phyloP scores from a whole-genome alignment of 352 stramenopile species.

The Phytophthora aleatoria region DNA sequence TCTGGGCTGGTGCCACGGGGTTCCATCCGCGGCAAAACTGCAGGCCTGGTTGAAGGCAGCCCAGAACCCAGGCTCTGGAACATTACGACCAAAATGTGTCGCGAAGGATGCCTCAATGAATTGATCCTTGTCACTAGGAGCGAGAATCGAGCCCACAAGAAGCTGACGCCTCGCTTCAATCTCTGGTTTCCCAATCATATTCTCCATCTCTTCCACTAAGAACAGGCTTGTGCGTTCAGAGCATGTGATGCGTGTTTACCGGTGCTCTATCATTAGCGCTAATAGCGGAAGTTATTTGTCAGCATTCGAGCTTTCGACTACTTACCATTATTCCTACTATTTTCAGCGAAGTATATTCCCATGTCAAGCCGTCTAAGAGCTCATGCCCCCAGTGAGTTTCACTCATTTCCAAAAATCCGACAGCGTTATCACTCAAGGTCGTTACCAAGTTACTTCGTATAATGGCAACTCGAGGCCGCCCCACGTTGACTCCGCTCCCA shows the following conservation, averaged over 20 bases:
- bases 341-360: conserved; percentile 28
- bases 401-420: conserved; percentile 19
- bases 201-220: conserved; percentile 2
- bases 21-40: conserved; percentile 30
- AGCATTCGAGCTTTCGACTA: not conserved
- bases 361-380: conserved; percentile 13
- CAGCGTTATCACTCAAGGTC: conserved; percentile 9
- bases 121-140: conserved; percentile 43
- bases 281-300: conserved; percentile 5
- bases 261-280: conserved; percentile 27
- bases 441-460: not conserved
- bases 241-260: conserved; percentile 2
- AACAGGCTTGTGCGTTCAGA: no score
- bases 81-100: conserved; percentile 43
- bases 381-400: conserved; percentile 5
- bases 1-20: conserved; percentile 44
- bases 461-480: conserved; percentile 20
- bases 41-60: conserved; percentile 58
- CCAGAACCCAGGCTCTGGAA: conserved; percentile 56
- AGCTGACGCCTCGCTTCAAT: conserved; percentile 42
- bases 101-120: conserved; percentile 62
- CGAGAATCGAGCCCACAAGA: conserved; percentile 48
- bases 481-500: conserved; percentile 23
- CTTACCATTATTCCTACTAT: conserved; percentile 12
- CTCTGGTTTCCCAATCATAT: conserved; percentile 23